These are phyloP conservation scores for Irpex rosettiformis DNA, from an alignment of 1,284 basidiomycete genomes.

Conservation along the genomic window DNA sequence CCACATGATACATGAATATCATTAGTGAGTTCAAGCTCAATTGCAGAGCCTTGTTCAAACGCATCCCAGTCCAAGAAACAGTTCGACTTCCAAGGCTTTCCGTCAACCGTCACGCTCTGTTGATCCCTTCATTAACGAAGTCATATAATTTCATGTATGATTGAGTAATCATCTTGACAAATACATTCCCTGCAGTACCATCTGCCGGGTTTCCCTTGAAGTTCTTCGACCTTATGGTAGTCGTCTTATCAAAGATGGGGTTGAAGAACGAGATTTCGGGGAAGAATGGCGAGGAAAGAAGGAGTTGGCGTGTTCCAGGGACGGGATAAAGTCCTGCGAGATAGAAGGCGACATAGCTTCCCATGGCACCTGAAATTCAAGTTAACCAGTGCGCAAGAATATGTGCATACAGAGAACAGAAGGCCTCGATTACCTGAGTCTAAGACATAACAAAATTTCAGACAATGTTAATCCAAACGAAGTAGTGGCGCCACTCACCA, in stretches of 20 bases:
- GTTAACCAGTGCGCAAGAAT: constrained; percentile 4
- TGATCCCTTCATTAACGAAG: neutral
- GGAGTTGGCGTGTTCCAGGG: constrained; percentile 55
- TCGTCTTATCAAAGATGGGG: constrained; percentile 51
- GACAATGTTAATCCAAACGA: too few species aligned
- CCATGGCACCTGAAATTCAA: constrained; percentile 56
- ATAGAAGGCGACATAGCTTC: constrained; percentile 60
- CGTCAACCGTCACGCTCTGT: constrained; percentile 56
- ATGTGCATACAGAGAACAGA: too few species aligned
- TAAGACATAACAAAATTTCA: too few species aligned
- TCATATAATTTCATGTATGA: neutral
- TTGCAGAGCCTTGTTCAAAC: constrained; percentile 45
- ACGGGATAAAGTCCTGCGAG: constrained; percentile 59
- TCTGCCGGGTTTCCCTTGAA: constrained; percentile 49
- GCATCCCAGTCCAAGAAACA: constrained; percentile 63
- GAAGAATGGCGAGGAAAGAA: constrained; percentile 63
- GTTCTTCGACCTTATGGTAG: constrained; percentile 47
- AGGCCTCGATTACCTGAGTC: constrained; percentile 9
- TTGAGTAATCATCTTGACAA: constrained; percentile 41
- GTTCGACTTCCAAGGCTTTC: constrained; percentile 51
- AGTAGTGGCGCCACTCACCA: constrained; percentile 39
- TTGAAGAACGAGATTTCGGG: constrained; percentile 57
- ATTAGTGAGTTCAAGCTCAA: constrained; percentile 48
- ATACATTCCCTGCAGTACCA: constrained; percentile 51
- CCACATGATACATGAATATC: constrained; percentile 52